Percentiles rank a stretch among this genome's conserved stretches.
Conservation (phyloP, 306 rosid species). For the Malus domestica region DNA sequence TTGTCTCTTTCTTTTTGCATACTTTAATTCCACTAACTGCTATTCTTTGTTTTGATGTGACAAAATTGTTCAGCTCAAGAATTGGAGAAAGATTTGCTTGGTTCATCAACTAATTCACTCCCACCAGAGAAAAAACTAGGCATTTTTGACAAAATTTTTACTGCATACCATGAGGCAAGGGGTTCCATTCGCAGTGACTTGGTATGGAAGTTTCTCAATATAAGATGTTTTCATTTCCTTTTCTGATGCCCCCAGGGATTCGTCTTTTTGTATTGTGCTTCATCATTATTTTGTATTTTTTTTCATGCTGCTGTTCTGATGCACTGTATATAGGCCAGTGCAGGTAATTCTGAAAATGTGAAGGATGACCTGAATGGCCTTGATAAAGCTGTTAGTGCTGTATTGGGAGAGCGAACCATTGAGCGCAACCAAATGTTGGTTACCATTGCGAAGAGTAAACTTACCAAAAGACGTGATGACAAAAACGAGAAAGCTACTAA, state of each 20-base stretch:
- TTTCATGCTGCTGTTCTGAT: conserved; percentile 9
- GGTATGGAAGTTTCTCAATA: conserved; percentile 39
- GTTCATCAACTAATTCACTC: conserved; percentile 60
- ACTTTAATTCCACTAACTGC: conserved; percentile 1
- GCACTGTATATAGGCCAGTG: conserved; percentile 51
- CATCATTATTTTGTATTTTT: neutral
- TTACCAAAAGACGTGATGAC: conserved; percentile 65
- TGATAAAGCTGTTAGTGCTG: conserved; percentile 93
- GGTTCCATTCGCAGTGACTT: conserved; percentile 87
- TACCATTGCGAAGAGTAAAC: conserved; percentile 81
- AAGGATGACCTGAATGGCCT: conserved; percentile 95
- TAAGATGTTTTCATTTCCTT: neutral
- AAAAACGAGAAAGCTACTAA: conserved; percentile 90
- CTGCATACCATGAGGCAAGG: conserved; percentile 95
- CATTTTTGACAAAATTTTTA: conserved; percentile 81
- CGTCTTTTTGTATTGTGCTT: neutral
- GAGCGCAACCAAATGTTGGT: conserved; percentile 90
- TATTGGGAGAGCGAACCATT: conserved; percentile 85
- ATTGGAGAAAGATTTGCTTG: conserved; percentile 80
- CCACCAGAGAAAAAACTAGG: conserved; percentile 69
- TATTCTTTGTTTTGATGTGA: conserved; percentile 22
- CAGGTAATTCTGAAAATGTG: conserved; percentile 78
- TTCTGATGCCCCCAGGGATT: neutral
- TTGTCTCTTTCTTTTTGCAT: neutral
- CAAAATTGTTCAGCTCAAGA: conserved; percentile 78